Conservation (phyloP, 2,329 filamentous ascomycete genomes). For the Corynespora cassiicola region DNA sequence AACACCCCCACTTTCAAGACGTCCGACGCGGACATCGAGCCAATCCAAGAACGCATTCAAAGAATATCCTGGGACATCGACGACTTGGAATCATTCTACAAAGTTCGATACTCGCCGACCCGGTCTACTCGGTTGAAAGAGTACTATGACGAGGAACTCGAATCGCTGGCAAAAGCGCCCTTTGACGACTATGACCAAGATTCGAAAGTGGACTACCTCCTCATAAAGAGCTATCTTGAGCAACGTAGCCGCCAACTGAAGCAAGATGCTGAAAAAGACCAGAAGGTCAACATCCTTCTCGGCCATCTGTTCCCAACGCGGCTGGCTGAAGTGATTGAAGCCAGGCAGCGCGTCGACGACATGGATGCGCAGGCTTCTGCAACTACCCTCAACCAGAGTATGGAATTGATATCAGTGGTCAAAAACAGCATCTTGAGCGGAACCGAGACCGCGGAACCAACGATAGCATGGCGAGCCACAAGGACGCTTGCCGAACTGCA, state of each 20-base stretch:
- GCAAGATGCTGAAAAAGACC: constrained; percentile 47
- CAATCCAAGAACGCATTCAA: constrained; percentile 15
- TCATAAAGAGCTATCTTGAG: constrained; percentile 56
- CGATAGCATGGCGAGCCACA: constrained; percentile 56
- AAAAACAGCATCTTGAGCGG: constrained; percentile 43
- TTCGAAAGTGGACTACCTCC: constrained; percentile 56
- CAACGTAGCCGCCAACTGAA: constrained; percentile 42
- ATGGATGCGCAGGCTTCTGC: constrained; percentile 55
- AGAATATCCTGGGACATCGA: constrained; percentile 53
- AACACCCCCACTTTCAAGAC: too few relatives aligned
- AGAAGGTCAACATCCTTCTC: constrained; percentile 49
- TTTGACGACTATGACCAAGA: constrained; percentile 53
- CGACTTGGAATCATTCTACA: constrained; percentile 59
- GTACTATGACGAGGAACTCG: constrained; percentile 54
- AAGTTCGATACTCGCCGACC: constrained; percentile 53
- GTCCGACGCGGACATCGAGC: too few relatives aligned
- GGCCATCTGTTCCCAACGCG: constrained; percentile 46
- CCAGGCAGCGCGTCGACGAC: constrained; percentile 53
- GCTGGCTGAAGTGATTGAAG: constrained; percentile 56
- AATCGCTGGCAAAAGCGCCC: constrained; percentile 36
- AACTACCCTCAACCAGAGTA: constrained; percentile 47
- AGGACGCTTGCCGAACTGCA: constrained; percentile 51
- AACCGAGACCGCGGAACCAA: constrained; percentile 44
- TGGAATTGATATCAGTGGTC: constrained; percentile 40
- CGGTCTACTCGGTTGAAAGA: constrained; percentile 48